Base-by-base conservation (phyloP, 352 stramenopile genomes). In the Phytophthora pseudosyringae region DNA sequence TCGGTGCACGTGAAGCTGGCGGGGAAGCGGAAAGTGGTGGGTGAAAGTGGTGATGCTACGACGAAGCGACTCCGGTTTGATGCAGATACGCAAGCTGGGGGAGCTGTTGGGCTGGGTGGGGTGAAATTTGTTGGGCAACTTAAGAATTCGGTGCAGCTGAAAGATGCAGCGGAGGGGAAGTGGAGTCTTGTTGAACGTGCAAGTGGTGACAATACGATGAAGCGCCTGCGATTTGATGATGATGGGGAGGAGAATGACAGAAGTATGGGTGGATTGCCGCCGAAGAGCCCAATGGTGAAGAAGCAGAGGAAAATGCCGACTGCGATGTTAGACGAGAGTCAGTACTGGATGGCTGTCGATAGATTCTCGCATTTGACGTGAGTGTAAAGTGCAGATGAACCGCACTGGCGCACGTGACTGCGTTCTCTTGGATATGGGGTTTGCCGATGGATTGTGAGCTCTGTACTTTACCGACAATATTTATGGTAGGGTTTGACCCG, bases 281-380 rank as follows among this genome's bases (percentile, higher is more conserved):
- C 32, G 3, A 69, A 64, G 18, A 58, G 38, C 31, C 53, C 45
- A 7, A 36, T 29, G 31, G 48, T 50, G 18, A 39, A 64, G 31
- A 64, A 64, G 36, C 36, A 41, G 25, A 73, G 45, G 47, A 67
- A 68, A n/a, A 41, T 54, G 25, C 26, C 8, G 15, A 59, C 33
- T 35, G 38, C n/a, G 12, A 41, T 55, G 59, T 41, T 67, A 21
- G 41, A 67, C 39, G 59, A 67, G 11, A 55, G 21, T 13, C 48
- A 67, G 40, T 67, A 67, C 41, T 67, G 59, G 59, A 55, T 67
- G 49, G 59, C 59, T 1, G 59, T 67, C 41, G 59, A 67, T 25
- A 58, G 59, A 39, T 67, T 67, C 26, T 67, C 59, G 21, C 59
- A 67, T 60, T 36, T 67, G n/a, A 35, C 49, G 15, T 67, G 53